Percentiles rank a stretch among this genome's conserved stretches.
These are phyloP conservation scores for Raphanus sativus DNA, from an alignment of 345 rosid genomes.

Conservation along the genomic window DNA sequence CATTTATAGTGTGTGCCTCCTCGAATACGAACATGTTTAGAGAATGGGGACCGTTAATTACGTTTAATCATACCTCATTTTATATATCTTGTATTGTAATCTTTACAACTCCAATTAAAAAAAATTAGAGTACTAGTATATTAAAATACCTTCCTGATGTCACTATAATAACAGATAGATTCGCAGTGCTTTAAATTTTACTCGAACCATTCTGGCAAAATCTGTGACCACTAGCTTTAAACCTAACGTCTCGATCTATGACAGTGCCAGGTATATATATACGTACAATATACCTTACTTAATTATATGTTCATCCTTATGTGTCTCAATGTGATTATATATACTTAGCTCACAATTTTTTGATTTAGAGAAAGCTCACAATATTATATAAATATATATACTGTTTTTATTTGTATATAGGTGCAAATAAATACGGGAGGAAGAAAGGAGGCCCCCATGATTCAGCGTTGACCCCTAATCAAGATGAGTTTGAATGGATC, in stretches of 20 bases:
- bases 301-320: background rate
- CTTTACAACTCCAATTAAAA: background rate
- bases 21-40: constrained; percentile 30
- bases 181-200: constrained; percentile 18
- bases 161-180: constrained; percentile 36
- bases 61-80: constrained; percentile 16
- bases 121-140: background rate
- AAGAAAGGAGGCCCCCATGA: too few species aligned
- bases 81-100: background rate
- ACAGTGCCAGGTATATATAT: constrained; percentile 8
- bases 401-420: background rate
- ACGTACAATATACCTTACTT: background rate
- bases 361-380: too few species aligned
- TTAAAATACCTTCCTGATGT: constrained; percentile 13
- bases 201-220: constrained; percentile 33
- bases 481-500: too few species aligned
- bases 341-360: background rate
- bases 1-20: constrained; percentile 21
- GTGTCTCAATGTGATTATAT: background rate
- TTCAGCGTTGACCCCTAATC: too few species aligned
- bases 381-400: background rate
- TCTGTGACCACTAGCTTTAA: constrained; percentile 30
- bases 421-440: constrained; percentile 7
- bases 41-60: constrained; percentile 24
- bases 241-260: constrained; percentile 28